A percentile compares a stretch with the other conserved stretches of the same genome.
Evolutionary conservation across 2,329 filamentous ascomycete genomes (phyloP).

Genomic region (Neonectria ditissima): DNA sequence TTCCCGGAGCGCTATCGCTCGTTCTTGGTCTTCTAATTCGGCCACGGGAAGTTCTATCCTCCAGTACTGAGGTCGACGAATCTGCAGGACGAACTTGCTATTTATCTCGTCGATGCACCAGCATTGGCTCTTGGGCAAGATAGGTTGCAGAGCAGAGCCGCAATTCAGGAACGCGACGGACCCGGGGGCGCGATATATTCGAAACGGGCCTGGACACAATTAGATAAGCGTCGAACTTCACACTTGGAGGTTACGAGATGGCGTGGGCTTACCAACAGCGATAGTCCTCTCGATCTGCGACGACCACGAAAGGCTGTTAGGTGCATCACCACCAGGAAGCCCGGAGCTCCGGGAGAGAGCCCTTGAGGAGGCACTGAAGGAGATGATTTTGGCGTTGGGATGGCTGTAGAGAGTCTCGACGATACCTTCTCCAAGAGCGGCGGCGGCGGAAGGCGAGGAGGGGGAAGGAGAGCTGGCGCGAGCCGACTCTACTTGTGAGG

Average conservation of each 20-base stretch:
- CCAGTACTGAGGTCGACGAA: constrained; percentile 87
- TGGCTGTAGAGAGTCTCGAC: constrained; percentile 82
- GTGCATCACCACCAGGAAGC: constrained; percentile 57
- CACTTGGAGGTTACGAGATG: neutral
- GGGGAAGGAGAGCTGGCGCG: constrained; percentile 35
- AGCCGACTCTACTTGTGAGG: constrained; percentile 39
- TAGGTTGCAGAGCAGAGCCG: constrained; percentile 84
- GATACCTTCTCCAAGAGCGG: constrained; percentile 31
- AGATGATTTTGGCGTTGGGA: constrained; percentile 75
- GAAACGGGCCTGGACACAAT: constrained; percentile 71
- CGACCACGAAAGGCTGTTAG: constrained; percentile 77
- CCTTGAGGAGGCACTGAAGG: constrained; percentile 58
- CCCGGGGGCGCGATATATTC: constrained; percentile 87
- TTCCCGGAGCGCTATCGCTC: constrained; percentile 74
- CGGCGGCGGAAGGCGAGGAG: constrained; percentile 7
- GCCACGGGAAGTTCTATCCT: constrained; percentile 84
- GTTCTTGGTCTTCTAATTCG: constrained; percentile 59
- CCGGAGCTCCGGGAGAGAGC: constrained; percentile 49
- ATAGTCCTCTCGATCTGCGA: constrained; percentile 84
- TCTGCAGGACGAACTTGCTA: constrained; percentile 86
- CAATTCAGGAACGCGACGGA: constrained; percentile 91
- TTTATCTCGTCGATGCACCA: constrained; percentile 91
- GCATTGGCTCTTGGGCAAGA: constrained; percentile 89
- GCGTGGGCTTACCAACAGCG: constrained; percentile 71
- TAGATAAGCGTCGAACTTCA: neutral